Percentiles rank a stretch among this genome's conserved stretches.
These are phyloP conservation scores for Aspergillus haitiensis DNA, from an alignment of 495 filamentous ascomycete genomes.

Conservation along the genomic window DNA sequence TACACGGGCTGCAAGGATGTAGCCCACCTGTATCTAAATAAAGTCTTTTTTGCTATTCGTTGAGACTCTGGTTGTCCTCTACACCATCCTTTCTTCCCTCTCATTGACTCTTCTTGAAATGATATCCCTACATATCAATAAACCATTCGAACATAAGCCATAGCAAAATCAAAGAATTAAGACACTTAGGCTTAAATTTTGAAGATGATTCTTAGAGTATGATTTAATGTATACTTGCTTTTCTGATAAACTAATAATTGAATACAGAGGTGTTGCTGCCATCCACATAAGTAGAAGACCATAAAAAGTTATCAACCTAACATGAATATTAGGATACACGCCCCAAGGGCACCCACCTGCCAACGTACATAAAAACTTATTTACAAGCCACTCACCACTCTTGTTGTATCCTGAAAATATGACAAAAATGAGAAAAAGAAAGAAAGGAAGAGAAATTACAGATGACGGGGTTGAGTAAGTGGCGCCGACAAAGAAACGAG, in stretches of 20 bases:
- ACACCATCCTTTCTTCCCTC: constrained; percentile 4
- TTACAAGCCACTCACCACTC: constrained; percentile 16
- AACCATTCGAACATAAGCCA: neutral
- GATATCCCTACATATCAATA: constrained; percentile 1
- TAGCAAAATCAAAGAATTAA: neutral
- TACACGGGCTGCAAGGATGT: constrained; percentile 54
- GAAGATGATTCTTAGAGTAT: too few species aligned
- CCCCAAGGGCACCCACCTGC: neutral
- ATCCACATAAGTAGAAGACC: neutral
- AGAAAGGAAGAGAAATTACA: neutral
- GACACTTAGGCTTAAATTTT: too few species aligned
- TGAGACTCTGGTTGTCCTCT: constrained; percentile 1
- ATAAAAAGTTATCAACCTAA: neutral
- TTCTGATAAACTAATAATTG: too few species aligned
- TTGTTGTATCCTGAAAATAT: constrained; percentile 5
- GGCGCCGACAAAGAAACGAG: constrained; percentile 2
- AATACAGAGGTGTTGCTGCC: neutral
- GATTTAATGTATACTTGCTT: neutral
- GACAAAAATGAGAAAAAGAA: neutral
- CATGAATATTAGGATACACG: neutral
- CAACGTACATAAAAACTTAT: constrained; percentile 12
- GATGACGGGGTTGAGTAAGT: constrained; percentile 3
- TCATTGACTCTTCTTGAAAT: constrained; percentile 5
- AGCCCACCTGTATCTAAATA: constrained; percentile 7
- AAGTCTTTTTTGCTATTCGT: constrained; percentile 1